Conservation (phyloP, 192 early-diverging fungal genomes). For the Podila epigama region DNA sequence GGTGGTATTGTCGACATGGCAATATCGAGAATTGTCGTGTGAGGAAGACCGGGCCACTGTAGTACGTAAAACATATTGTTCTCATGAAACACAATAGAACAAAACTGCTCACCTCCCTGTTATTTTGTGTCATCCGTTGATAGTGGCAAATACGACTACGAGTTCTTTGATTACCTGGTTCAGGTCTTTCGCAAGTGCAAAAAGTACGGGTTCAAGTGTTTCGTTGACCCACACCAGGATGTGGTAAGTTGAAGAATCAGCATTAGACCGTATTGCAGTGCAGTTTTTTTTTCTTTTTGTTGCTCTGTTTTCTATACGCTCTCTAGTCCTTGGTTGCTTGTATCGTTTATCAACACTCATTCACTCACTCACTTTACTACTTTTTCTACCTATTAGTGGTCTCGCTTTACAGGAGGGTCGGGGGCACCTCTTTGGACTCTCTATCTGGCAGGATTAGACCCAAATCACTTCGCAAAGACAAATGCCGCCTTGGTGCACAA, state of each 20-base stretch:
- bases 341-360: background rate
- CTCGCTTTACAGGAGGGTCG: conserved; percentile 63
- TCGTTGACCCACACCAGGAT: conserved; percentile 69
- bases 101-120: background rate
- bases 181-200: conserved; percentile 57
- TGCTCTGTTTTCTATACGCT: background rate
- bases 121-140: background rate
- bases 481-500: conserved; percentile 65
- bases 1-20: too few relatives aligned
- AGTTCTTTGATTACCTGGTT: conserved; percentile 63
- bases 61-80: too few relatives aligned
- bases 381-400: conserved; percentile 52
- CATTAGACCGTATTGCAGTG: background rate
- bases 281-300: background rate
- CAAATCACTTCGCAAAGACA: conserved; percentile 50
- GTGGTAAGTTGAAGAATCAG: conserved; percentile 37
- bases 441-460: conserved; percentile 57
- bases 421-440: conserved; percentile 66
- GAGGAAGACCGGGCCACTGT: too few relatives aligned
- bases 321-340: too few relatives aligned
- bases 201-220: conserved; percentile 54
- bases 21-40: too few relatives aligned
- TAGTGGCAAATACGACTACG: conserved; percentile 62
- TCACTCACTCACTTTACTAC: background rate
- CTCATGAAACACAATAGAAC: too few relatives aligned